Percentiles rank a stretch among this genome's conserved stretches.
Conservation (phyloP, 805 yeast species). For the Metschnikowia lachancei region DNA sequence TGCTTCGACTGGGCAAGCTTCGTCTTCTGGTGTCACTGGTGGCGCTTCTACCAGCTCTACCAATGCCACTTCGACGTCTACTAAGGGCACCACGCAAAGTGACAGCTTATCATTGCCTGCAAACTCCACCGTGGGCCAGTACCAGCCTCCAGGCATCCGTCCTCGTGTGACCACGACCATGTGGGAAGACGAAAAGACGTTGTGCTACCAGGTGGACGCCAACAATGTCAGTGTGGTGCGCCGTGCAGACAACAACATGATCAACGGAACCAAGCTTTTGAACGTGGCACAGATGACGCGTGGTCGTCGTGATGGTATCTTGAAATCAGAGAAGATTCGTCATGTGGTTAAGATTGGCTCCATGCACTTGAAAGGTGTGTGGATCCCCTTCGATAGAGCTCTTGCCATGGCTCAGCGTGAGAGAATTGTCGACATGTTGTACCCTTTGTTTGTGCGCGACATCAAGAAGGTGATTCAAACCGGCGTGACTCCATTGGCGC, state of each 20-base stretch:
- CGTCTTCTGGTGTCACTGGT: constrained; percentile 7
- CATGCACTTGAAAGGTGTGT: constrained; percentile 85
- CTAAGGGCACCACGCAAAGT: constrained; percentile 16
- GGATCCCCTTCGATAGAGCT: constrained; percentile 87
- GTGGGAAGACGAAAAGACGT: constrained; percentile 87
- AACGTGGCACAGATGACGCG: constrained; percentile 87
- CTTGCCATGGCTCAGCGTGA: constrained; percentile 77
- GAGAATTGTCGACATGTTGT: constrained; percentile 45
- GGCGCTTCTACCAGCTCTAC: too few relatives aligned
- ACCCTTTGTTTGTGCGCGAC: constrained; percentile 54
- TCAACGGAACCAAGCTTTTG: constrained; percentile 78
- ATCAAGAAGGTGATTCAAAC: constrained; percentile 55
- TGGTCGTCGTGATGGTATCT: constrained; percentile 81
- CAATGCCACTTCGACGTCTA: neutral
- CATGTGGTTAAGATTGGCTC: constrained; percentile 85
- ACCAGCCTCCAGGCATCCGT: constrained; percentile 47
- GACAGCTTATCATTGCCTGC: constrained; percentile 18
- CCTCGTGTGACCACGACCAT: constrained; percentile 79
- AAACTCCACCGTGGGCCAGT: constrained; percentile 41
- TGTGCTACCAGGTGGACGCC: constrained; percentile 84
- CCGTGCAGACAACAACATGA: constrained; percentile 81
- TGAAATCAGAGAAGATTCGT: constrained; percentile 71
- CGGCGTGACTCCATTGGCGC: constrained; percentile 39
- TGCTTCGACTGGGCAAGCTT: constrained; percentile 17
- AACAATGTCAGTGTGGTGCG: constrained; percentile 77